These are phyloP conservation scores for Solanum lignicaule DNA, from an alignment of 257 asterid species.

Conservation along the genomic window DNA sequence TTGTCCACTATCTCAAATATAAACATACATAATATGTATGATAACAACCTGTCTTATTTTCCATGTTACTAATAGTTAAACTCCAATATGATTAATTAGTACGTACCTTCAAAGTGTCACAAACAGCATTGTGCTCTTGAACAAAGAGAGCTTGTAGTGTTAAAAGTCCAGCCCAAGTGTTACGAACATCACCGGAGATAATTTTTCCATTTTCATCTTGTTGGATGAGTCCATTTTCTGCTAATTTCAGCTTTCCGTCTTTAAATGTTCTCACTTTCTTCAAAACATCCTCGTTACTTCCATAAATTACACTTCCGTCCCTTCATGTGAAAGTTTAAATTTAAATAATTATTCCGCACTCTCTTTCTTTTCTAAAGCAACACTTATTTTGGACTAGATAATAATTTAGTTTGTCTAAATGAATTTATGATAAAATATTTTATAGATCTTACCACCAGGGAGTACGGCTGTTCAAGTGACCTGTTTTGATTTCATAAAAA, in stretches of 20 bases:
- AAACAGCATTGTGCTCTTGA: slow-evolving; percentile 50
- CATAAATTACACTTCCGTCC: slow-evolving; percentile 64
- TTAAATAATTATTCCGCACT: no score
- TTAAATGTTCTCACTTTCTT: slow-evolving; percentile 31
- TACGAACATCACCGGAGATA: slow-evolving; percentile 50
- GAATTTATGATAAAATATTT: not conserved
- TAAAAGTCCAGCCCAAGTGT: slow-evolving; percentile 55
- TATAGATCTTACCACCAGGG: slow-evolving; percentile 48
- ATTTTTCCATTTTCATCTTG: slow-evolving; percentile 22
- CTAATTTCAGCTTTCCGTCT: slow-evolving; percentile 52
- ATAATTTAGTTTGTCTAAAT: not conserved
- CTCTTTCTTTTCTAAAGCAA: not conserved
- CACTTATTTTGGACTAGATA: not conserved
- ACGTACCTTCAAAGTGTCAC: slow-evolving; percentile 45
- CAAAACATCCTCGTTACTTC: slow-evolving; percentile 22
- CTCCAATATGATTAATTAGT: not conserved
- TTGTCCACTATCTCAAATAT: no score
- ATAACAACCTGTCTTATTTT: no score
- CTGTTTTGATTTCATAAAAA: slow-evolving; percentile 27
- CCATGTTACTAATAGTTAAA: not conserved
- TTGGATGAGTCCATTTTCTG: slow-evolving; percentile 38
- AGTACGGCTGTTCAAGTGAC: slow-evolving; percentile 46
- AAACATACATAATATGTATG: no score
- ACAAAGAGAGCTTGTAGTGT: slow-evolving; percentile 50
- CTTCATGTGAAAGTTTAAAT: not conserved